A percentile compares a stretch with the other conserved stretches of the same genome.
phyloP scores from a whole-genome alignment of 768 basidiomycete species.

The Kwoniella europaea region DNA sequence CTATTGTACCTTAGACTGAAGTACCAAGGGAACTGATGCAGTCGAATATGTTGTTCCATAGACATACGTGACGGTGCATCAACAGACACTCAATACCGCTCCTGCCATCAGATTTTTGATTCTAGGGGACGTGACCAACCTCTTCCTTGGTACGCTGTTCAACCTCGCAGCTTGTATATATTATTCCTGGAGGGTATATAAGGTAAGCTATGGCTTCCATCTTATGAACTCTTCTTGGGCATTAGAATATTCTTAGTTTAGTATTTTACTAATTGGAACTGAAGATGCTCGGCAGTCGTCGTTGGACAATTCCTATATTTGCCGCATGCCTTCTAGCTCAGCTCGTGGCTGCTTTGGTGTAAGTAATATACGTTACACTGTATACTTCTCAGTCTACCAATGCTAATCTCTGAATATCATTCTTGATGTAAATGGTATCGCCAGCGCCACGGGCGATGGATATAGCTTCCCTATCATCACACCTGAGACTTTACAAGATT shows the following conservation, averaged over 20 bases:
- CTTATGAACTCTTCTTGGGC: too few relatives aligned
- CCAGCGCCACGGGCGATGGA: not conserved
- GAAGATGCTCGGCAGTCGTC: constrained; percentile 1
- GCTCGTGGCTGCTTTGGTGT: constrained; percentile 17
- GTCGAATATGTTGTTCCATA: not conserved
- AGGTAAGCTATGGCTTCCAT: not conserved
- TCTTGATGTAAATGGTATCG: not conserved
- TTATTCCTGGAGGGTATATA: constrained; percentile 13
- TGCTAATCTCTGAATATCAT: not conserved
- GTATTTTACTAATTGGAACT: not conserved
- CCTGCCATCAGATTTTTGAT: constrained; percentile 5
- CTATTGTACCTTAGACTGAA: not conserved
- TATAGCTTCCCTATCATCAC: constrained; percentile 4
- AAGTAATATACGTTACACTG: not conserved
- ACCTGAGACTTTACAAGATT: not conserved
- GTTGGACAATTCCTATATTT: constrained; percentile 13
- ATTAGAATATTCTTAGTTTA: not conserved
- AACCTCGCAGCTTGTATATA: constrained; percentile 12
- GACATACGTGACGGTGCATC: not conserved
- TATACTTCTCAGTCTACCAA: not conserved
- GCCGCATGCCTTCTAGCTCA: not conserved
- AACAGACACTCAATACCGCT: constrained; percentile 5
- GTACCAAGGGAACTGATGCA: not conserved
- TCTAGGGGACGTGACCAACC: constrained; percentile 12
- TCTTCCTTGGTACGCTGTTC: constrained; percentile 14